phyloP scores from a whole-genome alignment of 1,284 basidiomycete species.

The Stygiomarasmius scandens region DNA sequence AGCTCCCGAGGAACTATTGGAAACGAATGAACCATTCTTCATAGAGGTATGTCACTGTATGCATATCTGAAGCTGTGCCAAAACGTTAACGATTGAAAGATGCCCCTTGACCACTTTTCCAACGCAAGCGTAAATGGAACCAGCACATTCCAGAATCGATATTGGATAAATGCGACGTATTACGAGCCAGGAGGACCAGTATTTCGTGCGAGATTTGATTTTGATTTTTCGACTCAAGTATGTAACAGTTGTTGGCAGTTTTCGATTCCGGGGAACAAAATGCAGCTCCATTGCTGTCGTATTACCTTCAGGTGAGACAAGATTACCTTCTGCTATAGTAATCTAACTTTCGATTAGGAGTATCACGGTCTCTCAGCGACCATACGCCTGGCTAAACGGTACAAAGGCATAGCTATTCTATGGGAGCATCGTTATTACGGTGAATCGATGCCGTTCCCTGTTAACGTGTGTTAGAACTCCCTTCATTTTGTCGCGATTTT shows the following conservation, averaged over 20 bases:
- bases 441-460: conserved; percentile 52
- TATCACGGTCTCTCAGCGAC: conserved; percentile 51
- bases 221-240: background rate
- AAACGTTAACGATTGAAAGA: conserved; percentile 26
- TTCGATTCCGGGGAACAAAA: conserved; percentile 56
- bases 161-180: conserved; percentile 57
- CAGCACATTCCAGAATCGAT: conserved; percentile 47
- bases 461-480: conserved; percentile 38
- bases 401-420: conserved; percentile 50
- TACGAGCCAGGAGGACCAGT: conserved; percentile 55
- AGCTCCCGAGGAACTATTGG: background rate
- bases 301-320: conserved; percentile 43
- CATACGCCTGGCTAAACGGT: conserved; percentile 50
- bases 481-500: background rate
- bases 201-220: conserved; percentile 33
- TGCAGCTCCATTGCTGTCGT: conserved; percentile 49
- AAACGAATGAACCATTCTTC: conserved; percentile 6
- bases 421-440: conserved; percentile 65
- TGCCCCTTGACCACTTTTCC: conserved; percentile 48
- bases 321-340: no score
- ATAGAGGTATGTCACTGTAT: conserved; percentile 4
- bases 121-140: conserved; percentile 20
- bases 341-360: no score
- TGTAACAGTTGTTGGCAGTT: conserved; percentile 29
- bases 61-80: no score